These are phyloP conservation scores for Globisporangium parvum DNA, from an alignment of 352 stramenopile species.

Conservation along the genomic window DNA sequence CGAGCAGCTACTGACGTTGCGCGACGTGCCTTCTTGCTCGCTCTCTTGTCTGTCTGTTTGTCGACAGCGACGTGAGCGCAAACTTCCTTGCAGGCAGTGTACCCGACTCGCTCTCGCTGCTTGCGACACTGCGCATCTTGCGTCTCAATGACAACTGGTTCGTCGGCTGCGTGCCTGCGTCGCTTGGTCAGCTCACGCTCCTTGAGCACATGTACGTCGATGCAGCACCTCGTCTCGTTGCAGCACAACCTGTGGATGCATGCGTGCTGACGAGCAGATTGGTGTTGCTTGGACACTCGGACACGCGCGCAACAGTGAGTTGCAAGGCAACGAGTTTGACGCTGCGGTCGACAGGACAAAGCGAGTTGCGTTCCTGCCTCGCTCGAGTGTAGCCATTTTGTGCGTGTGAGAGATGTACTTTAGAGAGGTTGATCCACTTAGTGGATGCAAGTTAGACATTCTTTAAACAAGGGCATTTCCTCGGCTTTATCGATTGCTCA, in stretches of 20 bases:
- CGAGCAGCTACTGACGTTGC: not conserved
- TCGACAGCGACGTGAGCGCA: conserved; percentile 51
- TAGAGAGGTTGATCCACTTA: too few relatives aligned
- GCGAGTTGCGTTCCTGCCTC: too few relatives aligned
- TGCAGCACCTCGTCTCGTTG: too few relatives aligned
- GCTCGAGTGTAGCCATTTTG: too few relatives aligned
- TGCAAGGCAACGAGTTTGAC: conserved; percentile 54
- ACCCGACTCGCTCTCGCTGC: conserved; percentile 33
- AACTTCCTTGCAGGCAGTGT: conserved; percentile 57
- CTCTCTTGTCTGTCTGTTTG: not conserved
- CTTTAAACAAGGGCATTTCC: too few relatives aligned
- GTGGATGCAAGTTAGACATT: too few relatives aligned
- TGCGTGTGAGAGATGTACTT: too few relatives aligned
- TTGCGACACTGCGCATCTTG: conserved; percentile 34
- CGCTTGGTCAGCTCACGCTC: conserved; percentile 31
- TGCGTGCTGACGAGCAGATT: too few relatives aligned
- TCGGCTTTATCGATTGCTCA: too few relatives aligned
- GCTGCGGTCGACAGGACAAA: conserved; percentile 12
- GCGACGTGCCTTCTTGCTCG: too few relatives aligned
- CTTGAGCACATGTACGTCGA: conserved; percentile 59
- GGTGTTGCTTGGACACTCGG: too few relatives aligned
- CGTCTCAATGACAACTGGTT: conserved; percentile 57
- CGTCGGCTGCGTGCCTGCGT: conserved; percentile 29
- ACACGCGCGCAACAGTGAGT: conserved; percentile 18
- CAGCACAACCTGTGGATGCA: too few relatives aligned